A percentile compares a stretch with the other conserved stretches of the same genome.
phyloP scores from a whole-genome alignment of 805 yeast species.

The Candida endomychidarum region DNA sequence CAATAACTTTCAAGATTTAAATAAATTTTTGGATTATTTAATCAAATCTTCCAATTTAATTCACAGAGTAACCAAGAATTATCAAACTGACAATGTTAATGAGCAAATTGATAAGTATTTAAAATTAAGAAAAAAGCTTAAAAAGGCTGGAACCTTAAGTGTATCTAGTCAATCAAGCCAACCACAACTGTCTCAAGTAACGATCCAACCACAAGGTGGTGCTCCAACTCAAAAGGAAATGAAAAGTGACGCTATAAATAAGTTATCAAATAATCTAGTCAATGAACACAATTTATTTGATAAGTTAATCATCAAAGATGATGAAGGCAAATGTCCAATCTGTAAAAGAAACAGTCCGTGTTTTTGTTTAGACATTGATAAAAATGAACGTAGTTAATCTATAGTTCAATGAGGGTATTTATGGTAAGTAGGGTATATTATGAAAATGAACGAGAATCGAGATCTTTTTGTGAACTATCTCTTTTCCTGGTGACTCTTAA shows the following conservation, averaged over 20 bases:
- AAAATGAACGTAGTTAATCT: not conserved
- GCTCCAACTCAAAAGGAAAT: not conserved
- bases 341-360: slow-evolving; percentile 38
- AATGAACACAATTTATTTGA: slow-evolving; percentile 19
- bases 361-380: slow-evolving; percentile 41
- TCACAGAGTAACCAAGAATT: slow-evolving; percentile 36
- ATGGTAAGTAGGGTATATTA: slow-evolving; percentile 6
- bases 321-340: slow-evolving; percentile 28
- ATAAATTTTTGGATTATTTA: slow-evolving; percentile 37
- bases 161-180: too few relatives aligned
- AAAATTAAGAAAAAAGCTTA: slow-evolving; percentile 16
- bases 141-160: slow-evolving; percentile 1
- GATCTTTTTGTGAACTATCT: too few relatives aligned
- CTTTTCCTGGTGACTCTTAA: too few relatives aligned
- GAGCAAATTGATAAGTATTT: slow-evolving; percentile 25
- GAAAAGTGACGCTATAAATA: not conserved
- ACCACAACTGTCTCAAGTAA: too few relatives aligned
- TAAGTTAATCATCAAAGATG: slow-evolving; percentile 16
- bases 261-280: slow-evolving; percentile 12
- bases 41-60: slow-evolving; percentile 38
- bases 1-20: slow-evolving; percentile 40
- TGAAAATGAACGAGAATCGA: not conserved
- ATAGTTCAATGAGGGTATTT: not conserved
- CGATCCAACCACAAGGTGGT: not conserved
- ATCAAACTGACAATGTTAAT: slow-evolving; percentile 19